These are phyloP conservation scores for Bruguiera hainesii DNA, from an alignment of 441 rosid genomes.

Conservation along the genomic window DNA sequence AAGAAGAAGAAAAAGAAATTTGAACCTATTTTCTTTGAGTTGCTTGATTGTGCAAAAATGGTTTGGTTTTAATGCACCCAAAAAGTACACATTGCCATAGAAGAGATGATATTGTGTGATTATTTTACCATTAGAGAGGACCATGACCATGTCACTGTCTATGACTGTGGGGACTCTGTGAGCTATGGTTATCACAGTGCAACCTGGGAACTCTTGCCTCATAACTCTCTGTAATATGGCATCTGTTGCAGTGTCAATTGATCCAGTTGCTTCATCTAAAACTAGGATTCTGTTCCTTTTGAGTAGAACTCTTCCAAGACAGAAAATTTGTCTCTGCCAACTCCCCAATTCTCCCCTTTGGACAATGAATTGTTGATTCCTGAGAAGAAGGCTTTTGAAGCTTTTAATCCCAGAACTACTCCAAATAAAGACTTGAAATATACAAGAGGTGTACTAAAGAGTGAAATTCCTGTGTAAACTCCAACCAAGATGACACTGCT, in stretches of 20 bases:
- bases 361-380: slow-evolving; percentile 52
- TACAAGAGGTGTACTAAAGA: slow-evolving; percentile 41
- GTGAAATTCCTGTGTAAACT: slow-evolving; percentile 46
- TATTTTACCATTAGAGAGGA: background rate
- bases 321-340: slow-evolving; percentile 41
- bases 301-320: slow-evolving; percentile 39
- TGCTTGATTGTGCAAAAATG: no score
- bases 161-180: slow-evolving; percentile 48
- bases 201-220: slow-evolving; percentile 34
- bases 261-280: slow-evolving; percentile 51
- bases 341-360: slow-evolving; percentile 42
- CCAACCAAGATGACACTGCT: slow-evolving; percentile 38
- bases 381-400: slow-evolving; percentile 62
- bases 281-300: slow-evolving; percentile 33
- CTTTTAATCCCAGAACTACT: slow-evolving; percentile 54
- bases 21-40: no score
- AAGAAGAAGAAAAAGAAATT: no score
- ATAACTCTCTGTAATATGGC: slow-evolving; percentile 37
- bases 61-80: background rate
- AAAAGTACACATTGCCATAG: background rate
- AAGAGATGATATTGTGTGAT: background rate
- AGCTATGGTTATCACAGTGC: slow-evolving; percentile 45
- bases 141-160: slow-evolving; percentile 38
- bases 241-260: slow-evolving; percentile 43
- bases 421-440: slow-evolving; percentile 34